Conservation (phyloP, 495 filamentous ascomycete species). For the Chlorociboria aeruginascens region DNA sequence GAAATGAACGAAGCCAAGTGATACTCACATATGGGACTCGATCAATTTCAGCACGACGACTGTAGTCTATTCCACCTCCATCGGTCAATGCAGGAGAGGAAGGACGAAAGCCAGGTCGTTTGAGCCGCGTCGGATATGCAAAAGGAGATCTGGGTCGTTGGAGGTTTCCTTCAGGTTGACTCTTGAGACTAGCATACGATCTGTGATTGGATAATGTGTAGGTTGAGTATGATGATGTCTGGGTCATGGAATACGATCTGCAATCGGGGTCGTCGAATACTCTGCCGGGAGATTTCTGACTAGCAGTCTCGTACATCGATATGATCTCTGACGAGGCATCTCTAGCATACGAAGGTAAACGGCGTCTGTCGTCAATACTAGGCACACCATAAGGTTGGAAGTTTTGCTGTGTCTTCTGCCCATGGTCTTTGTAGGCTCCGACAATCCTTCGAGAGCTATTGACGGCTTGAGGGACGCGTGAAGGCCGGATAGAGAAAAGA, state of each 20-base stretch:
- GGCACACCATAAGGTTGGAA: conserved; percentile 15
- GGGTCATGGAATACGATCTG: conserved; percentile 47
- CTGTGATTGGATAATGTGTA: conserved; percentile 37
- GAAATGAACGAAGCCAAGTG: not conserved
- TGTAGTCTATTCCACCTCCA: conserved; percentile 33
- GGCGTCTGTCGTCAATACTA: conserved; percentile 19
- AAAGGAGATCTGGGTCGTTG: conserved; percentile 50
- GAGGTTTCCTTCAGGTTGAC: conserved; percentile 21
- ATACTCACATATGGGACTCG: conserved; percentile 30
- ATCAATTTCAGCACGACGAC: conserved; percentile 37
- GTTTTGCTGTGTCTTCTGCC: not conserved
- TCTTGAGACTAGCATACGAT: conserved; percentile 40
- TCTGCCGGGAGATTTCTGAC: conserved; percentile 28
- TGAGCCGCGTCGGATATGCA: conserved; percentile 50
- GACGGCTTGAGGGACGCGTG: conserved; percentile 27
- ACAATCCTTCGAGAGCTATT: conserved; percentile 9
- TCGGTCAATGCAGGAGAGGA: conserved; percentile 49
- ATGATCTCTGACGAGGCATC: conserved; percentile 33
- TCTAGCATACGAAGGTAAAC: conserved; percentile 27
- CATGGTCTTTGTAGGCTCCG: conserved; percentile 5
- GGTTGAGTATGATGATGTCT: conserved; percentile 30
- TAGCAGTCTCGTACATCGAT: conserved; percentile 35
- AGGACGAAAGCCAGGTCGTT: conserved; percentile 51
- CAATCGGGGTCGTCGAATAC: conserved; percentile 28
- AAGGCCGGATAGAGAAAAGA: conserved; percentile 42